Conservation (phyloP, 306 rosid species). For the Potentilla sterilis region DNA sequence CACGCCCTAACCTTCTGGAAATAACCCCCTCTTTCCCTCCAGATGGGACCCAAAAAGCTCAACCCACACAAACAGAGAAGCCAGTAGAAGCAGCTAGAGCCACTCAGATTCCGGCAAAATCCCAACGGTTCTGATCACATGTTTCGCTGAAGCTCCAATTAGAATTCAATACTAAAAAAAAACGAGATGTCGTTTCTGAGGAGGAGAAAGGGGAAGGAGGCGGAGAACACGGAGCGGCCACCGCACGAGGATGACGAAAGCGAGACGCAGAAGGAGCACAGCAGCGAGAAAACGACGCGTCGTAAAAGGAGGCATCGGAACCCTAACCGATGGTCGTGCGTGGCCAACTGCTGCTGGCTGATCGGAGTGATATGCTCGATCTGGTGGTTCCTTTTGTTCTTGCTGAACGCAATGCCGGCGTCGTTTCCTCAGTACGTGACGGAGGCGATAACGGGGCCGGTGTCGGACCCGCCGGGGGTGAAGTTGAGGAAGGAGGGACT, state of each 20-base stretch:
- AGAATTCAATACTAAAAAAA: too few species aligned
- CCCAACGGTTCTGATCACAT: constrained; percentile 1
- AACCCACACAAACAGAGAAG: neutral
- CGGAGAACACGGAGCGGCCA: constrained; percentile 1
- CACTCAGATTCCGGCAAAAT: constrained; percentile 9
- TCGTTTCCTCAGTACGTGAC: constrained; percentile 82
- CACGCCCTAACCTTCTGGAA: neutral
- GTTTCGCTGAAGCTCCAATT: neutral
- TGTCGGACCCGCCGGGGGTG: constrained; percentile 76
- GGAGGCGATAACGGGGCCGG: constrained; percentile 70
- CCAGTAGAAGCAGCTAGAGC: neutral
- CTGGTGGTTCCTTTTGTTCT: constrained; percentile 70
- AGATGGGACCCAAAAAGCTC: neutral
- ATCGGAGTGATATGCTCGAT: constrained; percentile 61
- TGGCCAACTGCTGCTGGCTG: constrained; percentile 72
- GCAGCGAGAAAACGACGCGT: neutral
- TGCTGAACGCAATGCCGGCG: constrained; percentile 79
- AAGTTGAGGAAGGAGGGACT: constrained; percentile 73
- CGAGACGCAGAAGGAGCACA: constrained; percentile 22
- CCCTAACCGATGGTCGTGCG: constrained; percentile 43
- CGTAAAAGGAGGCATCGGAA: neutral
- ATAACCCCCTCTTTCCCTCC: neutral
- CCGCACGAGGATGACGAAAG: constrained; percentile 21
- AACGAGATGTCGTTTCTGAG: constrained; percentile 58
- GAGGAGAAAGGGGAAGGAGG: constrained; percentile 45